A percentile compares a stretch with the other conserved stretches of the same genome.
These are phyloP conservation scores for Phaffia australis DNA, from an alignment of 768 basidiomycete genomes.

Conservation along the genomic window DNA sequence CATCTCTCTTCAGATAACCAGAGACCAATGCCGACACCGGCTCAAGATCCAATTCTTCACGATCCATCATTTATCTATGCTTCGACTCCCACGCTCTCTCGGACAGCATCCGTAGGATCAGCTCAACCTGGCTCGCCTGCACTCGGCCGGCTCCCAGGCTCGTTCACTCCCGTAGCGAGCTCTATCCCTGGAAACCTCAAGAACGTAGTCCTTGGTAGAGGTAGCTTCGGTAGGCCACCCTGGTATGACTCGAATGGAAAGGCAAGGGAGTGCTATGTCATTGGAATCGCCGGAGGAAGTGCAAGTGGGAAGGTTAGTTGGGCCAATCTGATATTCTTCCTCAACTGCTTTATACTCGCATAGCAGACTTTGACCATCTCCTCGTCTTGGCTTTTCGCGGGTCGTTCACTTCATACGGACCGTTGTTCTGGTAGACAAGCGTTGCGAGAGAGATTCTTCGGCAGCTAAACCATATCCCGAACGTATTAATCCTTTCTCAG, in stretches of 20 bases:
- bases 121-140: not conserved
- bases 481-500: conserved; percentile 79
- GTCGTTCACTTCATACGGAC: not conserved
- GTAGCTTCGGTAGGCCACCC: conserved; percentile 32
- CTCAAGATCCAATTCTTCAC: conserved; percentile 9
- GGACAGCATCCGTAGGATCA: not conserved
- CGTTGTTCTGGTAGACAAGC: conserved; percentile 29
- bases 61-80: conserved; percentile 14
- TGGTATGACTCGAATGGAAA: conserved; percentile 40
- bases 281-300: conserved; percentile 42
- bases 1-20: no score
- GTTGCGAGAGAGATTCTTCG: conserved; percentile 39
- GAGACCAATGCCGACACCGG: no score
- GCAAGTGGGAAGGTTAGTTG: conserved; percentile 40
- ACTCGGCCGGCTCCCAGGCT: not conserved
- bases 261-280: conserved; percentile 38
- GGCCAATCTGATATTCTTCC: not conserved
- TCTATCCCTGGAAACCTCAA: not conserved
- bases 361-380: not conserved
- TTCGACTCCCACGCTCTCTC: not conserved
- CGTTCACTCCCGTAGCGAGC: not conserved
- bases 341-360: not conserved
- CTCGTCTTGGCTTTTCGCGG: not conserved
- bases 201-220: conserved; percentile 14
- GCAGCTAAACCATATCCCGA: conserved; percentile 38